These are phyloP conservation scores for Catenaria anguillulae DNA, from an alignment of 371 early-diverging fungal species.

Conservation along the genomic window DNA sequence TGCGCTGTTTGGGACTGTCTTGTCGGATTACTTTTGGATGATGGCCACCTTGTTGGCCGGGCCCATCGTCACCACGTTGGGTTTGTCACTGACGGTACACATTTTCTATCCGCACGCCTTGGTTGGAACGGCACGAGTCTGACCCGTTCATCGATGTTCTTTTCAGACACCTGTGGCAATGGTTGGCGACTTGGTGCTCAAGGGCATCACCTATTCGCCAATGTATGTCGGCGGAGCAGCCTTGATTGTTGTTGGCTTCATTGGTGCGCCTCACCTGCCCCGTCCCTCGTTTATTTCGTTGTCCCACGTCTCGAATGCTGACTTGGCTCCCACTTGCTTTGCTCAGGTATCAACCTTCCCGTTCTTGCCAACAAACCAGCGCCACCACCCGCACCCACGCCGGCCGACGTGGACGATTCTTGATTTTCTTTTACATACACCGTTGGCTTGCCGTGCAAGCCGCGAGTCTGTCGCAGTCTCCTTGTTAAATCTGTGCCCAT, in stretches of 20 bases:
- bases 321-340: too few relatives aligned
- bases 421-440: too few relatives aligned
- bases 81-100: constrained; percentile 42
- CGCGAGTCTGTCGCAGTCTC: too few relatives aligned
- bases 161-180: constrained; percentile 40
- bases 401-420: too few relatives aligned
- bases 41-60: constrained; percentile 63
- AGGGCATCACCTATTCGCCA: constrained; percentile 33
- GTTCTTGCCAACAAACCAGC: too few relatives aligned
- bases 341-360: too few relatives aligned
- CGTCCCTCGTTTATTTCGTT: too few relatives aligned
- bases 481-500: too few relatives aligned
- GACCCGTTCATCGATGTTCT: constrained; percentile 17
- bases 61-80: constrained; percentile 60
- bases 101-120: not conserved
- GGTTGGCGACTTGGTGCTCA: constrained; percentile 52
- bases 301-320: too few relatives aligned
- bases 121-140: not conserved
- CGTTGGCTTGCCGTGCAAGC: too few relatives aligned
- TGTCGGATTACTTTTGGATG: constrained; percentile 71
- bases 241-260: constrained; percentile 49
- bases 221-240: constrained; percentile 51
- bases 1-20: constrained; percentile 60
- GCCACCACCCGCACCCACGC: too few relatives aligned
- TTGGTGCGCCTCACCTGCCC: too few relatives aligned